phyloP scores from a whole-genome alignment of 495 filamentous ascomycete species.

The Trichoderma gamsii region DNA sequence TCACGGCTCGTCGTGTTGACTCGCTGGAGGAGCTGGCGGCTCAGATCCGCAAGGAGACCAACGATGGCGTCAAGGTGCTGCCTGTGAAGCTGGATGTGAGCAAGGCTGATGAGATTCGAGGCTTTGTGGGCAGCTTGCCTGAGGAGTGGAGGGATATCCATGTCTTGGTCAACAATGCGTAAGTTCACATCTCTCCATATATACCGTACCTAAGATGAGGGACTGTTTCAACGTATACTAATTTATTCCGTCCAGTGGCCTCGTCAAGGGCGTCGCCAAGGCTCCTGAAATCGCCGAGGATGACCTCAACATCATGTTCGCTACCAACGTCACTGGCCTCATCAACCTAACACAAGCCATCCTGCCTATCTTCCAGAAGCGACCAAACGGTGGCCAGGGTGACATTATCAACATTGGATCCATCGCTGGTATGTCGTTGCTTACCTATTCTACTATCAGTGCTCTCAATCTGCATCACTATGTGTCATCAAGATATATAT shows the following conservation, averaged over 20 bases:
- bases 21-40: conserved; percentile 66
- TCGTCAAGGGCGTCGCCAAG: conserved; percentile 82
- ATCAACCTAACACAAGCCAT: conserved; percentile 97
- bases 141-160: conserved; percentile 82
- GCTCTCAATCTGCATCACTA: background rate
- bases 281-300: conserved; percentile 75
- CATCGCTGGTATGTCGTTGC: conserved; percentile 55
- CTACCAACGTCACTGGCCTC: conserved; percentile 87
- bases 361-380: conserved; percentile 75
- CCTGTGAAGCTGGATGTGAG: conserved; percentile 84
- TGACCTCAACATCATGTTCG: conserved; percentile 83
- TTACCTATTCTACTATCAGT: background rate
- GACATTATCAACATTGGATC: conserved; percentile 98
- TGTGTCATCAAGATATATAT: too few relatives aligned
- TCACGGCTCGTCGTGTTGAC: conserved; percentile 82
- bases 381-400: conserved; percentile 69
- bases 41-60: conserved; percentile 73
- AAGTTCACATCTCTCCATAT: conserved; percentile 32
- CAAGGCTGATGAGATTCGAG: conserved; percentile 65
- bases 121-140: conserved; percentile 68
- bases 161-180: conserved; percentile 97
- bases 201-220: background rate
- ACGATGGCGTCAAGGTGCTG: conserved; percentile 72
- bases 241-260: conserved; percentile 48
- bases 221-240: background rate